phyloP scores from a whole-genome alignment of 2,329 filamentous ascomycete species.

The Fusarium sp. region DNA sequence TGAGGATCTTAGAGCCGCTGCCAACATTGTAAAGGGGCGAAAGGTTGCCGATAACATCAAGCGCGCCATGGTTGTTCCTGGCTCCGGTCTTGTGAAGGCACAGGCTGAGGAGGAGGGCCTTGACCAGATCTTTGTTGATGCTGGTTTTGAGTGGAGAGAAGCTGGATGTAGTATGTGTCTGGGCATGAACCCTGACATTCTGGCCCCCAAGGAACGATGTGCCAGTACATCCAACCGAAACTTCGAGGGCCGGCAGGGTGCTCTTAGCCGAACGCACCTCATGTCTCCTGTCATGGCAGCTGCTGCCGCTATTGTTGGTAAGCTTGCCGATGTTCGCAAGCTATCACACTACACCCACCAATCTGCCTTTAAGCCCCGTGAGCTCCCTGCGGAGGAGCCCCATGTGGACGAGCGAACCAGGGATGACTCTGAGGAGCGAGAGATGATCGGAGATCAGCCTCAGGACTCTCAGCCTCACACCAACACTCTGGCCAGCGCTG shows the following conservation, averaged over 20 bases:
- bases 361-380: conserved; percentile 68
- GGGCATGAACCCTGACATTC: conserved; percentile 98
- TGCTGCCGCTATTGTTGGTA: conserved; percentile 87
- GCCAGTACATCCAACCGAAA: conserved; percentile 97
- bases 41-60: conserved; percentile 90
- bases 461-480: conserved; percentile 73
- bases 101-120: conserved; percentile 92
- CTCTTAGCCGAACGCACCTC: conserved; percentile 88
- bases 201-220: conserved; percentile 90
- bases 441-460: conserved; percentile 65
- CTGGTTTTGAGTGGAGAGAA: conserved; percentile 98
- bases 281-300: conserved; percentile 99
- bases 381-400: conserved; percentile 53
- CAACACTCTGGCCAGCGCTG: conserved; percentile 63
- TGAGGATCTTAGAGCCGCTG: conserved; percentile 90
- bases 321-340: conserved; percentile 90
- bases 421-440: conserved; percentile 62
- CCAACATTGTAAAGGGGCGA: conserved; percentile 85
- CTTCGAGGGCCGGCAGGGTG: conserved; percentile 96
- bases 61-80: conserved; percentile 95
- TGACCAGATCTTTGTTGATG: conserved; percentile 89
- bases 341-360: conserved; percentile 70
- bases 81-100: conserved; percentile 92
- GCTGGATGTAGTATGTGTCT: conserved; percentile 99
- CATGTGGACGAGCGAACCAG: conserved; percentile 64